These are phyloP conservation scores for Termitomyces sp. DNA, from an alignment of 768 basidiomycete genomes.

Conservation along the genomic window DNA sequence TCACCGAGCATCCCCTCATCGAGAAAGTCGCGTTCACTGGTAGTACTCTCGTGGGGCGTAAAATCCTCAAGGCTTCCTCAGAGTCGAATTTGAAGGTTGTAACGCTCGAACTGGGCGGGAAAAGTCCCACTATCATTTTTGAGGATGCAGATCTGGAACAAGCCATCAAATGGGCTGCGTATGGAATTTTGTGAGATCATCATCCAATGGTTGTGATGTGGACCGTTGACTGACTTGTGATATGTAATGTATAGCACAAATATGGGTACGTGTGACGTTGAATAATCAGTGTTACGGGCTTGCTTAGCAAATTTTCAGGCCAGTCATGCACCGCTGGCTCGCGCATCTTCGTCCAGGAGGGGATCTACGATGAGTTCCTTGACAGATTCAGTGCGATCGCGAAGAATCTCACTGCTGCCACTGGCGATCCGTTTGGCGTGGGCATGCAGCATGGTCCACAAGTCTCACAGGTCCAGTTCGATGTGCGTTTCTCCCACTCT, in stretches of 20 bases:
- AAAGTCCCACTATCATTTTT: slow-evolving; percentile 71
- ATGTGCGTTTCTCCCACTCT: slow-evolving; percentile 41
- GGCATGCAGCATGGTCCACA: slow-evolving; percentile 70
- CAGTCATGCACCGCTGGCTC: slow-evolving; percentile 86
- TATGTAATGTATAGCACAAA: slow-evolving; percentile 17
- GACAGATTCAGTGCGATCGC: slow-evolving; percentile 51
- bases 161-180: slow-evolving; percentile 68
- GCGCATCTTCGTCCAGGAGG: slow-evolving; percentile 79
- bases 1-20: slow-evolving; percentile 54
- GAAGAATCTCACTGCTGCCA: slow-evolving; percentile 37
- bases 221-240: background rate
- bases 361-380: slow-evolving; percentile 80
- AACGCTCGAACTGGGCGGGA: slow-evolving; percentile 81
- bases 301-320: slow-evolving; percentile 2
- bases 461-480: slow-evolving; percentile 66
- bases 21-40: slow-evolving; percentile 87
- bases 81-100: slow-evolving; percentile 83
- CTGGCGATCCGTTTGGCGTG: slow-evolving; percentile 64
- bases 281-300: background rate
- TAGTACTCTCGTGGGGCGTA: slow-evolving; percentile 75
- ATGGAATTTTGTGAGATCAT: slow-evolving; percentile 68
- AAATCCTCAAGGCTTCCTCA: slow-evolving; percentile 76
- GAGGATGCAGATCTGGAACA: slow-evolving; percentile 72
- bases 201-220: background rate
- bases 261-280: slow-evolving; percentile 34